Evolutionary conservation across 352 stramenopile genomes (phyloP), one percentile per base, ranked within the genome.

Genomic region (Blastocystis hominis): DNA sequence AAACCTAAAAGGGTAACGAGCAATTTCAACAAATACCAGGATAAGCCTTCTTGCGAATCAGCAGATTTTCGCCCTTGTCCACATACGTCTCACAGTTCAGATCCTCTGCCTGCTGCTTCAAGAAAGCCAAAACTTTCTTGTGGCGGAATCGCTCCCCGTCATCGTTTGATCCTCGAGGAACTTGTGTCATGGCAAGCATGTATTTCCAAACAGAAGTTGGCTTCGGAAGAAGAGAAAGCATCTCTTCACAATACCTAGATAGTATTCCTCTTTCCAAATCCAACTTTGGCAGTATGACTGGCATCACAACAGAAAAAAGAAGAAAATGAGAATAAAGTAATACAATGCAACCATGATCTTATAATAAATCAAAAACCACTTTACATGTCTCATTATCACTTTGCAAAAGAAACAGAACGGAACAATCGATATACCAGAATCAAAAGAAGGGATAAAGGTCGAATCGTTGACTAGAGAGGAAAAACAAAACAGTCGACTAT

Each of bases 91-190:
- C 38, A 56, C 59, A 70, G 20, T 70, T 24, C 9, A 84, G 59
- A 24, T 34, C 42, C 59, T 84, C 72, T 4, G 72, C 72, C 30
- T 47, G 38, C 46, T 84, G 44, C 72, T 84, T 84, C 54, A 84
- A 20, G 46, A 70, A 84, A 36, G 34, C 7, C 9, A 50, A n/a
- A 36, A 84, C 70, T 40, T 84, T 84, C 34, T 62, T 53, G 38
- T 84, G 72, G 36, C 72, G 72, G 42, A 84, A 84, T 9, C 38
- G 20, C 36, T 84, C 72, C 3, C 54, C 54, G 17, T 84, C 59
- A 63, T 36, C 72, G 46, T 84, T 84, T 10, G 72, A 84, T 44
- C 72, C 72, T 20, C 72, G 54, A 70, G 72, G 72, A 72, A 84
- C 70, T 17, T 84, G 72, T 13, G 72, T 84, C 2, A 84, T 47